A percentile compares a stretch with the other conserved stretches of the same genome.
Evolutionary conservation across 139 green algal genomes (phyloP).

Genomic region (Pleodorina starrii): DNA sequence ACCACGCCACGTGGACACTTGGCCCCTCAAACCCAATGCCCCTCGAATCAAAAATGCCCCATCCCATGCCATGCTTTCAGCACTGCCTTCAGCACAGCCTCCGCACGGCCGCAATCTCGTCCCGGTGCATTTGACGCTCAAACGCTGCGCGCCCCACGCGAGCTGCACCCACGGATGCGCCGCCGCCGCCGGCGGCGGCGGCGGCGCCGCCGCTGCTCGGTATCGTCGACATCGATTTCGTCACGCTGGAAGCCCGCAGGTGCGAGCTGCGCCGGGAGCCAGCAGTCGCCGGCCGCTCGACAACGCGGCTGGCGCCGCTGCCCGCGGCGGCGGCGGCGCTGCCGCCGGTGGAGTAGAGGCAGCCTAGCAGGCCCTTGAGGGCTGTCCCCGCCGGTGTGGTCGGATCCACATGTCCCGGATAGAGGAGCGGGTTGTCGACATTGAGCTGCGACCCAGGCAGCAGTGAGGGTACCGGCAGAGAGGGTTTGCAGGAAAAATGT

Average conservation of each 20-base stretch:
- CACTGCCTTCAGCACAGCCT: conserved; percentile 4
- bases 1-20: too few species aligned
- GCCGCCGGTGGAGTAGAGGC: not conserved
- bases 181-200: not conserved
- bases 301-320: too few species aligned
- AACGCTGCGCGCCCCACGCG: conserved; percentile 4
- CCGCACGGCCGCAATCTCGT: conserved; percentile 24
- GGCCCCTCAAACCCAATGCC: too few species aligned
- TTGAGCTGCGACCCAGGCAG: not conserved
- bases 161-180: not conserved
- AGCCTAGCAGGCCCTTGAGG: not conserved
- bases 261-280: not conserved
- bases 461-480: too few species aligned
- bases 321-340: not conserved
- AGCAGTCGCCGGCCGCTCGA: not conserved
- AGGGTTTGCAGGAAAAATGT: too few species aligned
- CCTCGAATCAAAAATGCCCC: too few species aligned
- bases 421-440: conserved; percentile 1
- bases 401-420: not conserved
- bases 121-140: conserved; percentile 11
- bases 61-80: too few species aligned
- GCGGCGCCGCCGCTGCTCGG: not conserved
- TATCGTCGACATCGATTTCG: not conserved
- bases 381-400: not conserved
- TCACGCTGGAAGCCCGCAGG: not conserved